Evolutionary conservation across 805 yeast genomes (phyloP), one percentile per base, ranked within the genome.

Genomic region (Hanseniaspora hatyaiensis): DNA sequence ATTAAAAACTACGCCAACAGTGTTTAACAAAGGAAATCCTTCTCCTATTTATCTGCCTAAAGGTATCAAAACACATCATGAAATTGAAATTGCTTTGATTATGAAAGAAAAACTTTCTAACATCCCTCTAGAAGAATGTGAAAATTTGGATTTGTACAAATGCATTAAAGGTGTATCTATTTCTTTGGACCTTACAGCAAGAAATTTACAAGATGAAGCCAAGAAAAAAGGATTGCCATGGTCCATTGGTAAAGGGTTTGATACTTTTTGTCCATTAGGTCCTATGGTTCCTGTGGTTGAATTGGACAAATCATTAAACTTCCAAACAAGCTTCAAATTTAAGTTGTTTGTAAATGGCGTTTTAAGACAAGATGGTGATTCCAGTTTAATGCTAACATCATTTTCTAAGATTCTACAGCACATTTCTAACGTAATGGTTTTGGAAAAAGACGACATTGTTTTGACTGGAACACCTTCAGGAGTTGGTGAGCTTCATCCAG

Each of bases 401-500:
- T 78, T 92, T 58, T 88, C 87, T 57, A 73, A 77, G 56, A 80
- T 92, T 52, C 68, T 92, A 52, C 73, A 82, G 48, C 75, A 81
- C 44, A 82, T 88, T 77, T 82, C 95, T 4, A 65, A 78, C n/a
- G 78, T 85, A 56, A 89, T 89, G 89, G 85, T 96, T 3, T 69
- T 92, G 50, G 78, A 88, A 57, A 79, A 84, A 47, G 96, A 96
- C 26, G 98, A 92, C 59, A 71, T 92, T 52, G 78, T 92, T 50
- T 70, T 92, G 44, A 92, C 98, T 1, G 98, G 98, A 15, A 92
- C 98, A 1, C 98, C 98, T 39, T 85, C 87, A 63, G 98, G 98
- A 15, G 98, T 92, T n/a, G 96, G 97, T 8, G 67, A 73, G 22
- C 66, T 88, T 29, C 63, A 62, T 5, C 83, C 94, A 0, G 97